These are phyloP conservation scores for Micromonas commoda DNA, from an alignment of 139 green algal genomes.

Conservation along the genomic window DNA sequence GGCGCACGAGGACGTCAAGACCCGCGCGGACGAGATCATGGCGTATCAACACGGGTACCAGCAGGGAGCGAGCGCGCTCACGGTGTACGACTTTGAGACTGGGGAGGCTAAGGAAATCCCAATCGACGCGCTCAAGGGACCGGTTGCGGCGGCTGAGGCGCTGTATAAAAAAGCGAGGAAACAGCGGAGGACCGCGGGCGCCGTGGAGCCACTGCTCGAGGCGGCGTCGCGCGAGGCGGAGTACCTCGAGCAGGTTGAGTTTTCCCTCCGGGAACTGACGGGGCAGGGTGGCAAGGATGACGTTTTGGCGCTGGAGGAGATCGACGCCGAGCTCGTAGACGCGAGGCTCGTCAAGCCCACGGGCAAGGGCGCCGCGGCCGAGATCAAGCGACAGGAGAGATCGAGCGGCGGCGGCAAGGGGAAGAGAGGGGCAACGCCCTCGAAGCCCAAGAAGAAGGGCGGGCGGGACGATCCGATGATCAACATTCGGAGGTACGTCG, in stretches of 20 bases:
- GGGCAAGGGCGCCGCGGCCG: background rate
- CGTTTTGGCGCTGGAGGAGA: slow-evolving; percentile 3
- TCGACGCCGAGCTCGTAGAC: slow-evolving; percentile 6
- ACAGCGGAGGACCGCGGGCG: background rate
- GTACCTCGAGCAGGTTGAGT: slow-evolving; percentile 15
- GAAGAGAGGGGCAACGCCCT: background rate
- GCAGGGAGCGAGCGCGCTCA: background rate
- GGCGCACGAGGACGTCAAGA: background rate
- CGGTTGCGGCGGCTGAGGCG: slow-evolving; percentile 14
- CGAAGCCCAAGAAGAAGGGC: background rate
- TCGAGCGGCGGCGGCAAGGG: background rate
- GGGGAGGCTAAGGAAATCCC: background rate
- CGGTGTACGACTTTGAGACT: slow-evolving; percentile 12
- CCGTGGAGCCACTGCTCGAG: slow-evolving; percentile 1
- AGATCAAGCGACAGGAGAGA: background rate
- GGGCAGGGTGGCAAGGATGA: too few relatives aligned
- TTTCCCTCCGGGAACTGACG: background rate
- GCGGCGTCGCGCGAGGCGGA: background rate
- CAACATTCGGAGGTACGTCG: slow-evolving; percentile 6
- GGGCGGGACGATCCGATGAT: slow-evolving; percentile 1
- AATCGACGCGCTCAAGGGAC: background rate
- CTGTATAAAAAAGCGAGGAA: slow-evolving; percentile 28
- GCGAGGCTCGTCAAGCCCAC: background rate
- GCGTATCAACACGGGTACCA: slow-evolving; percentile 13
- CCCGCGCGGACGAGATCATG: slow-evolving; percentile 16